These are phyloP conservation scores for Thalassiosira mediterranea DNA, from an alignment of 352 stramenopile genomes.

Conservation along the genomic window DNA sequence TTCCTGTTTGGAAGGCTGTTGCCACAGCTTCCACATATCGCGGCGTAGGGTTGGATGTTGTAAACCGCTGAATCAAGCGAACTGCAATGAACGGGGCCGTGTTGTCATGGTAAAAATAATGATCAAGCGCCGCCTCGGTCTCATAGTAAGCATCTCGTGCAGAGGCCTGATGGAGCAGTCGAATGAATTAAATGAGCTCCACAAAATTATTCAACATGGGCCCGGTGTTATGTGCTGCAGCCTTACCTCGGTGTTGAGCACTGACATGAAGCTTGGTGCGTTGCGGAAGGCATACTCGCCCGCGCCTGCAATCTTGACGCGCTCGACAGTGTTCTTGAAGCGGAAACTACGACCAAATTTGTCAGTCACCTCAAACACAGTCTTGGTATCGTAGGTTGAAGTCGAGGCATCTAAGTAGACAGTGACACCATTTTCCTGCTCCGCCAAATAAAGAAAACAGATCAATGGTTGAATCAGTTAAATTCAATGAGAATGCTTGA, in stretches of 20 bases:
- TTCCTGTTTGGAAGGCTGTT: conserved; percentile 33
- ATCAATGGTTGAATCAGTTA: too few species aligned
- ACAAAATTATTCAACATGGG: too few species aligned
- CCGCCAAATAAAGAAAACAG: too few species aligned
- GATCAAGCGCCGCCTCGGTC: conserved; percentile 74
- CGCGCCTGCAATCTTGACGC: conserved; percentile 54
- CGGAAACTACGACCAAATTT: conserved; percentile 33
- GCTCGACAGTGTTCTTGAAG: conserved; percentile 63
- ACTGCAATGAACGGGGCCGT: conserved; percentile 75
- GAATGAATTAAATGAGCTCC: too few species aligned
- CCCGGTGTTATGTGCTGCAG: too few species aligned
- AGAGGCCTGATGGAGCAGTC: too few species aligned
- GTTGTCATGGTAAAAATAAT: conserved; percentile 78
- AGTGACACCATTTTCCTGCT: conserved; percentile 50
- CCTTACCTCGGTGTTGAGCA: conserved; percentile 60
- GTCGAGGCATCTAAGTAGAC: conserved; percentile 31
- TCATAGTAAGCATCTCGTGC: conserved; percentile 66
- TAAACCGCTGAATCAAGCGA: conserved; percentile 77
- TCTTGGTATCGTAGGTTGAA: conserved; percentile 42
- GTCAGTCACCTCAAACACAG: conserved; percentile 68
- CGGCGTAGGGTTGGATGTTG: conserved; percentile 71
- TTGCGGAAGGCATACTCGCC: conserved; percentile 71
- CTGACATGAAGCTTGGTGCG: conserved; percentile 70
- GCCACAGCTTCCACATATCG: conserved; percentile 60
- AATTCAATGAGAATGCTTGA: too few species aligned